Conservation (phyloP, 148 eudicot species). For the Polygonum aviculare region DNA sequence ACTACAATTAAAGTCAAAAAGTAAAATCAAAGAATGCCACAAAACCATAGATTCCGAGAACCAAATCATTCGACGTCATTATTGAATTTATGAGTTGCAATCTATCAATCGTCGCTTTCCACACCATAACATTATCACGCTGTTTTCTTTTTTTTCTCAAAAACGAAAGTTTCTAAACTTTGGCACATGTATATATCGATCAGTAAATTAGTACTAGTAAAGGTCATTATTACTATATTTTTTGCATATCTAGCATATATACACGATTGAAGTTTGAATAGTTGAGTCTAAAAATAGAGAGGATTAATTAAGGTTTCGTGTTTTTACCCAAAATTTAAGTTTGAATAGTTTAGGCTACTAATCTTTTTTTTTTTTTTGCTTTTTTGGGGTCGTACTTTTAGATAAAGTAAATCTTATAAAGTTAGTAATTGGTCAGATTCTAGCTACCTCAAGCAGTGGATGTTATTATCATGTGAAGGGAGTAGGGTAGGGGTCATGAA, state of each 20-base stretch:
- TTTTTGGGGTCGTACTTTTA: background rate
- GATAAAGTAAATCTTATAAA: background rate
- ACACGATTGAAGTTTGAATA: background rate
- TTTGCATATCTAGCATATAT: background rate
- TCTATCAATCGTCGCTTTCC: slow-evolving; percentile 9
- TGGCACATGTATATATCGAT: background rate
- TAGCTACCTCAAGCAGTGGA: background rate
- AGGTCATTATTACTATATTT: background rate
- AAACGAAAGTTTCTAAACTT: no score
- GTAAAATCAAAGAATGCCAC: background rate
- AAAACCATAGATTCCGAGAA: background rate
- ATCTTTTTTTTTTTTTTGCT: background rate
- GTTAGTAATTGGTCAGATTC: background rate
- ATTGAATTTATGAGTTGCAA: slow-evolving; percentile 6
- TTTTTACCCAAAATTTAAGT: background rate
- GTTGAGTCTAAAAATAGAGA: background rate
- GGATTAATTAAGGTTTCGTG: background rate
- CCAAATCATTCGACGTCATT: background rate
- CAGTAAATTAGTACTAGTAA: no score
- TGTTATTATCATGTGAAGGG: background rate
- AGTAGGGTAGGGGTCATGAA: background rate
- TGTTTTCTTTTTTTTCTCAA: background rate
- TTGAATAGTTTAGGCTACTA: no score
- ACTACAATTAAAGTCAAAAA: background rate
- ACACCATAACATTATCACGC: background rate